Evolutionary conservation across 352 stramenopile species (phyloP).

Genomic region (Phytophthora agathidicida): DNA sequence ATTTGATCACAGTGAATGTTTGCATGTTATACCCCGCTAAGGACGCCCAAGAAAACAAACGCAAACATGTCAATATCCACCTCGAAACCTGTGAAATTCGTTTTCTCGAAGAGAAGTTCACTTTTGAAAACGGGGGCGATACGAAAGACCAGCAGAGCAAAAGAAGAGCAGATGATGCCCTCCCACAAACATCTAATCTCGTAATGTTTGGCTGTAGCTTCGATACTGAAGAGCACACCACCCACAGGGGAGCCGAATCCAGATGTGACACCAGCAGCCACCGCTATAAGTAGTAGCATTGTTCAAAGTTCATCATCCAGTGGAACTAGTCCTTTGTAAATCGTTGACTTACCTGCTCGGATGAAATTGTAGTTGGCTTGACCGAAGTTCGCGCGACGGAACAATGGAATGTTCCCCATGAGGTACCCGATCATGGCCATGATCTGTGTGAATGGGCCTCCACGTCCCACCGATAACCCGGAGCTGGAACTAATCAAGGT

Average conservation of each 20-base stretch:
- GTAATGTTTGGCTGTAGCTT: constrained; percentile 85
- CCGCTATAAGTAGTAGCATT: constrained; percentile 36
- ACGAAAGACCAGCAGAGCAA: constrained; percentile 80
- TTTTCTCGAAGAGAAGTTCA: constrained; percentile 83
- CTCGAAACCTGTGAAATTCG: constrained; percentile 79
- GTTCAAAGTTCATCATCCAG: not conserved
- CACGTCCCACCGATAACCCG: constrained; percentile 70
- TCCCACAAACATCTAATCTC: constrained; percentile 89
- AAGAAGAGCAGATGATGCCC: constrained; percentile 81
- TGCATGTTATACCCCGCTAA: constrained; percentile 57
- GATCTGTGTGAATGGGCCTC: constrained; percentile 81
- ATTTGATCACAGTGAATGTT: no score
- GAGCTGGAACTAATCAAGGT: constrained; percentile 74
- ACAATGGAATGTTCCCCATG: constrained; percentile 68
- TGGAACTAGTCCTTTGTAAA: not conserved
- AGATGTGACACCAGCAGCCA: constrained; percentile 79
- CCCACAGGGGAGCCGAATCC: constrained; percentile 82
- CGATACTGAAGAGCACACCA: constrained; percentile 82
- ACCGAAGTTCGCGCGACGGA: constrained; percentile 73
- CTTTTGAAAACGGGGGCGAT: constrained; percentile 76
- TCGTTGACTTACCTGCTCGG: constrained; percentile 47
- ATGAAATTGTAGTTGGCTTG: constrained; percentile 81
- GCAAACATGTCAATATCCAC: constrained; percentile 83
- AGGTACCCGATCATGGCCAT: constrained; percentile 78
- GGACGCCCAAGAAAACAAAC: constrained; percentile 69